phyloP scores from a whole-genome alignment of 306 rosid genomes.

The Prinsepia uniflora region DNA sequence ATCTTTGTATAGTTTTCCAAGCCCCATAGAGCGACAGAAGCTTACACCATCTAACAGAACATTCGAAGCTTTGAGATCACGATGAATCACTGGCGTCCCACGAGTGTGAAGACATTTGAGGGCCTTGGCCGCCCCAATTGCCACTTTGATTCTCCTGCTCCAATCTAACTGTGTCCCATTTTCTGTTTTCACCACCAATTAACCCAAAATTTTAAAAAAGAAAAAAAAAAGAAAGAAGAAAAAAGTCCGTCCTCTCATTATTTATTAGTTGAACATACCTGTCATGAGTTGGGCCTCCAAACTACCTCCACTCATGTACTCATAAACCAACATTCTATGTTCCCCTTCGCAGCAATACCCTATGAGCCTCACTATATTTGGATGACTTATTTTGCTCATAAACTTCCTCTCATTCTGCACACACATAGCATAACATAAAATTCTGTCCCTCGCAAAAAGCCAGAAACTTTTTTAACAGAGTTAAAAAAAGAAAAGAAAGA shows the following conservation, averaged over 20 bases:
- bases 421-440: not conserved
- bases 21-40: too few relatives aligned
- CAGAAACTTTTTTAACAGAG: not conserved
- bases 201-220: too few relatives aligned
- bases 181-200: constrained; percentile 17
- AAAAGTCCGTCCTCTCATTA: not conserved
- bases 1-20: too few relatives aligned
- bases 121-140: constrained; percentile 46
- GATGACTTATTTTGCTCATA: constrained; percentile 41
- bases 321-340: constrained; percentile 51
- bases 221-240: too few relatives aligned
- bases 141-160: constrained; percentile 47
- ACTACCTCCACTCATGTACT: constrained; percentile 55
- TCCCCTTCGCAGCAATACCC: constrained; percentile 49
- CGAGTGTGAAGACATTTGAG: constrained; percentile 44
- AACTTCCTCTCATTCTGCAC: constrained; percentile 48
- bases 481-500: not conserved
- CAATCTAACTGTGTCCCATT: constrained; percentile 25
- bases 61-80: constrained; percentile 53
- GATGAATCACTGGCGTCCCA: constrained; percentile 44
- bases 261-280: constrained; percentile 16
- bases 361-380: constrained; percentile 52
- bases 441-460: not conserved
- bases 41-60: constrained; percentile 52
- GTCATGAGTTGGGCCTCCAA: constrained; percentile 42